Conservation (phyloP, 2,329 filamentous ascomycete genomes). For the Paraconiothyrium sp. region DNA sequence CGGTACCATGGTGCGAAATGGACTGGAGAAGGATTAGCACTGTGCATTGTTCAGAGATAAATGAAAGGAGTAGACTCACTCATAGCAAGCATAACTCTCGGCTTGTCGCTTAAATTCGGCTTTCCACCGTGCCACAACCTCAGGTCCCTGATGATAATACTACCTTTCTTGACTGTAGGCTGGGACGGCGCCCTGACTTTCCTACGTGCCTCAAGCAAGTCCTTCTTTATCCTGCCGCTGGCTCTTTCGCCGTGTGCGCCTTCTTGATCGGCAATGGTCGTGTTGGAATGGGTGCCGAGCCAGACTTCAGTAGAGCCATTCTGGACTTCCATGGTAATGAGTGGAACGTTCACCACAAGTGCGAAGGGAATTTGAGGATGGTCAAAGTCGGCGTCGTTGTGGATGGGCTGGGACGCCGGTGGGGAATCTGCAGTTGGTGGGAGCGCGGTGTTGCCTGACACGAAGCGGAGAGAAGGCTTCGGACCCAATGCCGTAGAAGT, state of each 20-base stretch:
- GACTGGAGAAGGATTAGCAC: constrained; percentile 35
- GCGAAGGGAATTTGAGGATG: constrained; percentile 54
- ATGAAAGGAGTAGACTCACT: constrained; percentile 27
- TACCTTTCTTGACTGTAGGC: constrained; percentile 53
- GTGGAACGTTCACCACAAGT: constrained; percentile 58
- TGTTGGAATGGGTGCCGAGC: constrained; percentile 58
- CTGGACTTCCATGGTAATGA: constrained; percentile 55
- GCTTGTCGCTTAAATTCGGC: constrained; percentile 55
- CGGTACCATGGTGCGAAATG: constrained; percentile 68
- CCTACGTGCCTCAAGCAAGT: constrained; percentile 30
- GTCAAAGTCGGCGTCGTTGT: constrained; percentile 47
- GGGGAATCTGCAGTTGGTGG: constrained; percentile 56
- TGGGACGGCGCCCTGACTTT: constrained; percentile 33
- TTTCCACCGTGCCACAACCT: constrained; percentile 62
- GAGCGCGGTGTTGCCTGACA: constrained; percentile 49
- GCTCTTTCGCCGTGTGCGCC: constrained; percentile 52
- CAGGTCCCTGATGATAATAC: constrained; percentile 58
- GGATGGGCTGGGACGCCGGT: constrained; percentile 45
- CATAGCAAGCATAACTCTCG: constrained; percentile 58
- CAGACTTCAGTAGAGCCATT: constrained; percentile 63
- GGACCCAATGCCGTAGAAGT: constrained; percentile 57
- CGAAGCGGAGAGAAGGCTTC: constrained; percentile 39
- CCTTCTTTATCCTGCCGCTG: constrained; percentile 40
- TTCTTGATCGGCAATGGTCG: constrained; percentile 45
- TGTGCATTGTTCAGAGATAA: not conserved